Conservation (phyloP, 1,284 basidiomycete species). For the Coriolopsis trogii region DNA sequence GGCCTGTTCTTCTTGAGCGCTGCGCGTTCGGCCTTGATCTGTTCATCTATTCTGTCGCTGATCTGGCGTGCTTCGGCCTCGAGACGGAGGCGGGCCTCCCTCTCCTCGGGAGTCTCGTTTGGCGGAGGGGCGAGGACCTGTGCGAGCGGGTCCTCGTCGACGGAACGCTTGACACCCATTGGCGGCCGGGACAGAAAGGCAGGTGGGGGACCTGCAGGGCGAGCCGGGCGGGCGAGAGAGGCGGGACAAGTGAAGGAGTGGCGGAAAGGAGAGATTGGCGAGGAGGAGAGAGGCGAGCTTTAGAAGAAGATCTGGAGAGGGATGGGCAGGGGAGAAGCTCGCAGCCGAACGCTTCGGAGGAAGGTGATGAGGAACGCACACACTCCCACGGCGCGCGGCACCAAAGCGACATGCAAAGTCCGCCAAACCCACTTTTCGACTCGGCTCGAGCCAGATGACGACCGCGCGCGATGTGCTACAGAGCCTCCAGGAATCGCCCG, state of each 20-base stretch:
- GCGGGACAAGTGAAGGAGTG: slow-evolving; percentile 4
- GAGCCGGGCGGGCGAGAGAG: background rate
- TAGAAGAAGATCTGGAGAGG: slow-evolving; percentile 11
- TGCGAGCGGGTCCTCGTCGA: slow-evolving; percentile 54
- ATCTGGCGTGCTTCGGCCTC: slow-evolving; percentile 58
- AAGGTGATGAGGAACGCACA: slow-evolving; percentile 1
- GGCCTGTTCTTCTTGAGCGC: slow-evolving; percentile 53
- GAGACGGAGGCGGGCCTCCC: slow-evolving; percentile 41
- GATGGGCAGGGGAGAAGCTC: too few species aligned
- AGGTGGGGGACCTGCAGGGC: background rate
- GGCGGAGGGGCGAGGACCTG: slow-evolving; percentile 52
- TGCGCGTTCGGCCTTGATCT: slow-evolving; percentile 51
- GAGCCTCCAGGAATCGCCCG: background rate
- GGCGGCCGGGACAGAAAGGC: background rate
- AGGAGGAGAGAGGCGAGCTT: slow-evolving; percentile 7
- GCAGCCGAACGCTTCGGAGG: too few species aligned
- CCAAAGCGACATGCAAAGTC: too few species aligned
- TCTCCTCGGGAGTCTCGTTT: slow-evolving; percentile 49
- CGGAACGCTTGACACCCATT: slow-evolving; percentile 32
- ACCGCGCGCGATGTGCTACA: background rate
- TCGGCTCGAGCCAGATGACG: background rate
- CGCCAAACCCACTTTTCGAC: too few species aligned
- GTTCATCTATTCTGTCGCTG: slow-evolving; percentile 67
- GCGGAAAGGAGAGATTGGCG: slow-evolving; percentile 5
- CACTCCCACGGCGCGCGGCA: background rate